Base-by-base conservation (phyloP, 2,329 filamentous ascomycete genomes). In the Hymenoscyphus scutula region DNA sequence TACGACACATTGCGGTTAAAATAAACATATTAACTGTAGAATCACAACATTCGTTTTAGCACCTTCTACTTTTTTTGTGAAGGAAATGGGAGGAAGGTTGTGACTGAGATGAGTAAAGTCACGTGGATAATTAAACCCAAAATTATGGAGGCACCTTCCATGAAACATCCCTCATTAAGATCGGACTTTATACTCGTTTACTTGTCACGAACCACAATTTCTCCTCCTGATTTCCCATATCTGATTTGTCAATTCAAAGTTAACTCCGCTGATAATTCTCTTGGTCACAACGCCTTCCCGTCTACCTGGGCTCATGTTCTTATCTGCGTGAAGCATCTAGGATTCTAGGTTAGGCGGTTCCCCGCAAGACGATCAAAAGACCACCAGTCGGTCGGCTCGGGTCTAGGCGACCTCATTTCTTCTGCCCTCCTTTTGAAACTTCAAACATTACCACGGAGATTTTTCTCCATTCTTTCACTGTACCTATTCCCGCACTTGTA, bases 161-260 rank as follows among this genome's bases (percentile, higher is more conserved):
- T 51, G 45, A 51, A 51, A 51, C 45, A 51, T 13, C 11, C 8
- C 45, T 51, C 45, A 51, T 51, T 51, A 51, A 51, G 25, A 23
- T 11, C 19, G 1, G 19, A 23, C 45, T 51, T 6, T 23, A 13
- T 23, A 51, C 19, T 25, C 19, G 23, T 51, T 51, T 51, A 51
- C 25, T 23, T 23, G 45, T 51, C 19, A 51, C 45, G 45, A 51
- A 51, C 45, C 45, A 51, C 3, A 51, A 45, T 45, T 23, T 45
- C 38, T n/a, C 38, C 38, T 45, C 19, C 17, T 8, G 38, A 17
- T 11, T 13, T 4, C 34, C 17, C 34, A 37, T 37, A 5, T 37
- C 15, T 37, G 34, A 37, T 37, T 37, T 37, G 34, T 37, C 34
- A 11, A 37, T 37, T 37, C 34, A 37, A 11, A 37, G 34, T 37